phyloP scores from a whole-genome alignment of 768 basidiomycete genomes.

The Ramaria rubella region DNA sequence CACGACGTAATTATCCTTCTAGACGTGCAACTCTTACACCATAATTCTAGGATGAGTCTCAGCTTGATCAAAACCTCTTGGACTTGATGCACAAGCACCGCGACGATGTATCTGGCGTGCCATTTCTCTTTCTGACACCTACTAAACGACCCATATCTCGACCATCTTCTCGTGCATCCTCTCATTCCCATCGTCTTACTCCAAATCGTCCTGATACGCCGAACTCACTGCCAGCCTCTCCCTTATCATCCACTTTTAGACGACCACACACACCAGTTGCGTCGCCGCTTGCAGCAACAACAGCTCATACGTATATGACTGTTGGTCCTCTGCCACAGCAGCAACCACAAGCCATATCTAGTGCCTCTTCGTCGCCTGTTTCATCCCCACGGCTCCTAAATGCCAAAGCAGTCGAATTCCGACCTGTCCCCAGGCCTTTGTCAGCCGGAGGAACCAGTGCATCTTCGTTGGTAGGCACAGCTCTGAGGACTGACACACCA shows the following conservation, averaged over 20 bases:
- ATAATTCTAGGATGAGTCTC: conserved; percentile 12
- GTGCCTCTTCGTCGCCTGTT: conserved; percentile 77
- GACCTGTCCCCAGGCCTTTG: conserved; percentile 73
- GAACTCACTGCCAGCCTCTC: conserved; percentile 66
- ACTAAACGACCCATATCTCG: conserved; percentile 73
- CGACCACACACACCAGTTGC: conserved; percentile 74
- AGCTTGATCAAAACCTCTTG: conserved; percentile 85
- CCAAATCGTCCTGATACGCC: conserved; percentile 70
- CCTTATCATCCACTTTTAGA: conserved; percentile 66
- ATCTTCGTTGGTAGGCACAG: conserved; percentile 37
- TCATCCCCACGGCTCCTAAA: conserved; percentile 81
- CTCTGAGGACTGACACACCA: conserved; percentile 65
- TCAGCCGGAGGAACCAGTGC: conserved; percentile 66
- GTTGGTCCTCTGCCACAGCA: conserved; percentile 43
- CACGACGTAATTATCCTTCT: conserved; percentile 14
- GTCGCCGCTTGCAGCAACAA: conserved; percentile 64
- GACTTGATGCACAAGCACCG: conserved; percentile 95
- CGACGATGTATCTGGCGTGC: conserved; percentile 77
- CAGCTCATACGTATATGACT: conserved; percentile 49
- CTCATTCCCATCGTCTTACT: conserved; percentile 56
- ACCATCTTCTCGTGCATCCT: conserved; percentile 73
- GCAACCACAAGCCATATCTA: conserved; percentile 63
- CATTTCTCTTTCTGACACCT: conserved; percentile 77
- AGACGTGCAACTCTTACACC: conserved; percentile 15
- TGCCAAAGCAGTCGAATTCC: conserved; percentile 87